These are phyloP conservation scores for Rhynchospora breviuscula DNA, from an alignment of 176 grass and related monocot genomes.

Conservation along the genomic window DNA sequence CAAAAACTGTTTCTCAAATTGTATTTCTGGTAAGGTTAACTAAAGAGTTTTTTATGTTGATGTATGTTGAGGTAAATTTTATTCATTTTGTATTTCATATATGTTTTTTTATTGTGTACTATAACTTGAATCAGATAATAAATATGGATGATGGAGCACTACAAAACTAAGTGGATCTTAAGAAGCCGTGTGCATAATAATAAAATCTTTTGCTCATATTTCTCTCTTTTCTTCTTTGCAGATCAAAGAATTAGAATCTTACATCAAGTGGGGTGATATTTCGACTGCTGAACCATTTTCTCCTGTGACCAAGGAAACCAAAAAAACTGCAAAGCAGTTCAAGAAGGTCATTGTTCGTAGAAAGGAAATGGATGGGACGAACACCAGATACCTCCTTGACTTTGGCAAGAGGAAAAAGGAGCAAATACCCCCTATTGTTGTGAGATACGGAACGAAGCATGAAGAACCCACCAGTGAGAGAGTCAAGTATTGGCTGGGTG, in stretches of 20 bases:
- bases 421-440: slow-evolving; percentile 76
- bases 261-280: slow-evolving; percentile 92
- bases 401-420: slow-evolving; percentile 70
- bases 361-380: slow-evolving; percentile 51
- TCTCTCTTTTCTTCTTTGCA: slow-evolving; percentile 37
- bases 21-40: slow-evolving; percentile 62
- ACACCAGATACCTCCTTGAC: slow-evolving; percentile 85
- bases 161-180: not conserved
- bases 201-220: slow-evolving; percentile 1
- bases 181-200: not conserved
- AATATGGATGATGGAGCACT: not conserved
- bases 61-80: not conserved
- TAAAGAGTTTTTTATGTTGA: slow-evolving; percentile 1
- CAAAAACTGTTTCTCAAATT: slow-evolving; percentile 58
- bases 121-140: not conserved
- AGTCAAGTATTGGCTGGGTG: slow-evolving; percentile 89
- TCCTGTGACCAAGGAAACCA: slow-evolving; percentile 67
- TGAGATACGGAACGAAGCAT: slow-evolving; percentile 70
- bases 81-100: not conserved
- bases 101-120: not conserved
- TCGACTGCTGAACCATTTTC: slow-evolving; percentile 46
- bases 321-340: slow-evolving; percentile 73
- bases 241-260: slow-evolving; percentile 93
- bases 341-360: slow-evolving; percentile 93
- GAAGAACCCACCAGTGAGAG: slow-evolving; percentile 73